phyloP scores from a whole-genome alignment of 805 yeast genomes.

The Clavispora asparagi region DNA sequence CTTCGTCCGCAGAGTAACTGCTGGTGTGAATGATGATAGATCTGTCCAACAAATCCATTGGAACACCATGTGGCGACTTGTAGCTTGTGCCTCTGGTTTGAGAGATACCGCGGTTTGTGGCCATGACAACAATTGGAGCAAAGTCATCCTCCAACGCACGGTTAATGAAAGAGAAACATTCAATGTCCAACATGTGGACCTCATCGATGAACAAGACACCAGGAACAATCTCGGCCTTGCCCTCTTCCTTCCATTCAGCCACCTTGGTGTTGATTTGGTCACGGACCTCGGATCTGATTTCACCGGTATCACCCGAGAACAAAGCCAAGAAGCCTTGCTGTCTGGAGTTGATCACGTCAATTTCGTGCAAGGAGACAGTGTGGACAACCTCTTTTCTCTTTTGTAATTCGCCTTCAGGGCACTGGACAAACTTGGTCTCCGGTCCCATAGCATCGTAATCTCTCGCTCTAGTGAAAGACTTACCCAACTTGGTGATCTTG shows the following conservation, averaged over 20 bases:
- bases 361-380: slow-evolving; percentile 96
- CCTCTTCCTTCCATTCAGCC: slow-evolving; percentile 98
- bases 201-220: slow-evolving; percentile 98
- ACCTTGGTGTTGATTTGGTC: slow-evolving; percentile 95
- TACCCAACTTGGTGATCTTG: slow-evolving; percentile 87
- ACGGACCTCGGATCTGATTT: slow-evolving; percentile 90
- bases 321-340: slow-evolving; percentile 97
- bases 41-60: slow-evolving; percentile 90
- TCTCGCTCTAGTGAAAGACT: slow-evolving; percentile 92
- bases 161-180: slow-evolving; percentile 90
- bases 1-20: slow-evolving; percentile 74
- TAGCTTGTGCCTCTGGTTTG: slow-evolving; percentile 89
- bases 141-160: slow-evolving; percentile 95
- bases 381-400: slow-evolving; percentile 93
- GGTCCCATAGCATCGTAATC: slow-evolving; percentile 99
- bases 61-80: slow-evolving; percentile 96
- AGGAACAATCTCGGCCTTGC: slow-evolving; percentile 95
- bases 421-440: slow-evolving; percentile 94
- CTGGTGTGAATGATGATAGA: slow-evolving; percentile 86
- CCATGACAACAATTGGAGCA: slow-evolving; percentile 97
- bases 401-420: slow-evolving; percentile 98
- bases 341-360: slow-evolving; percentile 95
- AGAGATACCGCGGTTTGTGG: slow-evolving; percentile 92
- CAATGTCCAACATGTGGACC: slow-evolving; percentile 97
- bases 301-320: slow-evolving; percentile 96